A percentile compares a stretch with the other conserved stretches of the same genome.
phyloP scores from a whole-genome alignment of 2,329 filamentous ascomycete species.

The Sclerotinia nivalis region DNA sequence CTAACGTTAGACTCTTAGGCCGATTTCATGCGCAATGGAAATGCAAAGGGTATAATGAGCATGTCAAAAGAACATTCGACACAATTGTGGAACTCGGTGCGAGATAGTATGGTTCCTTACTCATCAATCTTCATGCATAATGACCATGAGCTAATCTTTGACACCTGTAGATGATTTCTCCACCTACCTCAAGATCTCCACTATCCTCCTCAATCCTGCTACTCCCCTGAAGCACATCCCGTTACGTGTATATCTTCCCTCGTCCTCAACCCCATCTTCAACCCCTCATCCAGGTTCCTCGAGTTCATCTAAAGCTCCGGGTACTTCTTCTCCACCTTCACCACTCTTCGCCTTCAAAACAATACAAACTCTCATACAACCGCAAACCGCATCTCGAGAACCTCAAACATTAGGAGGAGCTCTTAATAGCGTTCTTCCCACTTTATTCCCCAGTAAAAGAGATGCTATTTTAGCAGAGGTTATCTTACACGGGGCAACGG shows the following conservation, averaged over 20 bases:
- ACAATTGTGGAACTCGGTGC: constrained; percentile 64
- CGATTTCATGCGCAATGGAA: constrained; percentile 69
- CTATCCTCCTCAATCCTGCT: constrained; percentile 73
- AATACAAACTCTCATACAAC: constrained; percentile 72
- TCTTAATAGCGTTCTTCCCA: constrained; percentile 72
- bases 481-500: constrained; percentile 78
- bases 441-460: constrained; percentile 81
- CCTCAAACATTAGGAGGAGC: constrained; percentile 74
- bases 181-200: constrained; percentile 73
- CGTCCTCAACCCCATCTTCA: constrained; percentile 64
- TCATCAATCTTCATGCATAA: background rate
- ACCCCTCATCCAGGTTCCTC: constrained; percentile 47
- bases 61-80: constrained; percentile 68
- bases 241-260: constrained; percentile 80
- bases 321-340: constrained; percentile 26
- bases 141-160: constrained; percentile 13
- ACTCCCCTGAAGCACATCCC: constrained; percentile 80
- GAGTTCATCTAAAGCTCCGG: constrained; percentile 37
- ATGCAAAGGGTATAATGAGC: constrained; percentile 70
- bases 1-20: constrained; percentile 31
- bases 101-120: constrained; percentile 52
- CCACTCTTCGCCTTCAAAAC: constrained; percentile 62
- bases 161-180: constrained; percentile 63
- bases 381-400: constrained; percentile 49
- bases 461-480: constrained; percentile 82